Base-by-base conservation (phyloP, 2,329 filamentous ascomycete species). In the Metarhizium guizhouense region DNA sequence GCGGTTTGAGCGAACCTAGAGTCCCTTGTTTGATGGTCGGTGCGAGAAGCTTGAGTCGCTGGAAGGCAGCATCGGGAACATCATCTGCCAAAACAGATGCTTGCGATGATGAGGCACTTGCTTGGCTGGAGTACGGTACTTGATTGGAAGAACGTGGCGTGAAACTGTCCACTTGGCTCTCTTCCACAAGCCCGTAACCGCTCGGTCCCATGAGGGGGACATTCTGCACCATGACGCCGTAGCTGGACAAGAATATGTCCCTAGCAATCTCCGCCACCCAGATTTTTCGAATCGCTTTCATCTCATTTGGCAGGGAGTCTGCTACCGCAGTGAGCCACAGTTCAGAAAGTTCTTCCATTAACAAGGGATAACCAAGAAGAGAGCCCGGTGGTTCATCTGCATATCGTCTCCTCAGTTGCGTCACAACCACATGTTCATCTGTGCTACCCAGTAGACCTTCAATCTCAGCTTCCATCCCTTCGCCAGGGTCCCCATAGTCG, bases 161-260 rank as follows among this genome's bases (percentile, higher is more conserved):
- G 14, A 58, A 47, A 13, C 55, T 55, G 53, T 55, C 48, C n/a
- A 56, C 54, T 36, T 62, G 59, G 29, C 38, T 53, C 34, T 55
- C 43, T 5, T 58, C 54, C 4, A 52, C 55, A 1, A 52, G 48
- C 3, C 60, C 59, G 0, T 58, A 54, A 16, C 43, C 58, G n/a
- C 53, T 50, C 2, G 61, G 52, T 2, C 68, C 66, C 6, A 72
- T 60, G 14, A 72, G 56, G 11, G 63, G 63, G 10, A 61, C 59
- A 32, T 70, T 65, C 48, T 72, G 71, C 10, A 72, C 62, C 62
- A 70, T 60, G 29, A 71, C 64, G 16, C 68, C 70, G 40, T 68
- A 67, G 18, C 65, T 69, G 3, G 70, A 65, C 7, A 73, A 57
- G 54, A 72, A 70, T 25, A 66, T 58, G 14, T 72, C 68, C 38